phyloP scores from a whole-genome alignment of 305 asterid species.

The Salvia sclarea region DNA sequence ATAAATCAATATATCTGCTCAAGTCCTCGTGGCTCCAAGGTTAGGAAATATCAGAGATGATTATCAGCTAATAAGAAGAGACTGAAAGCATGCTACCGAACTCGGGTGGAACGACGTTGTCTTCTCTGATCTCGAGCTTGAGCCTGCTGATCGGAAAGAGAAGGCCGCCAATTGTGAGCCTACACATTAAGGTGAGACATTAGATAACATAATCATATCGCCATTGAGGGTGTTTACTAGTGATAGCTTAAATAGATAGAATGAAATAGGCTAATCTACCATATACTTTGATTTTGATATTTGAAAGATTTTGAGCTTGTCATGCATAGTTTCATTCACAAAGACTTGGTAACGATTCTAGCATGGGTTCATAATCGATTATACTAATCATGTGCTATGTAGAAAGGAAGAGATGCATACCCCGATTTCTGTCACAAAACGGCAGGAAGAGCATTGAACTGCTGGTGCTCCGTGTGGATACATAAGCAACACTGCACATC shows the following conservation, averaged over 20 bases:
- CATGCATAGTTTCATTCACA: too few species aligned
- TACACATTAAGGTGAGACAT: slow-evolving; percentile 36
- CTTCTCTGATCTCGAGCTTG: slow-evolving; percentile 44
- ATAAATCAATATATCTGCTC: neutral
- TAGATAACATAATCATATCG: neutral
- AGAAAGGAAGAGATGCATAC: slow-evolving; percentile 48
- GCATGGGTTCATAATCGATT: neutral
- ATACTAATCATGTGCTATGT: neutral
- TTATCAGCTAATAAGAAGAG: slow-evolving; percentile 2
- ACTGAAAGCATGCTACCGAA: slow-evolving; percentile 39
- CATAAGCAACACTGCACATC: slow-evolving; percentile 82
- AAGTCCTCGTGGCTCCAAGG: neutral
- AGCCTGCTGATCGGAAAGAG: slow-evolving; percentile 68
- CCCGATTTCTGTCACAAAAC: slow-evolving; percentile 68
- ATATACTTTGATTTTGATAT: too few species aligned
- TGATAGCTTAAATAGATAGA: neutral
- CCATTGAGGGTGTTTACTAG: neutral
- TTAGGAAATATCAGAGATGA: neutral
- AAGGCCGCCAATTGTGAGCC: slow-evolving; percentile 83
- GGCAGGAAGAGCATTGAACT: slow-evolving; percentile 82
- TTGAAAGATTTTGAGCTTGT: too few species aligned
- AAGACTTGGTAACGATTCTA: neutral
- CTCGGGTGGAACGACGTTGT: slow-evolving; percentile 46
- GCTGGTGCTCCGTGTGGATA: slow-evolving; percentile 77
- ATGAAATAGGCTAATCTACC: too few species aligned